Base-by-base conservation (phyloP, 768 basidiomycete species). In the Tephrocybe sp. region DNA sequence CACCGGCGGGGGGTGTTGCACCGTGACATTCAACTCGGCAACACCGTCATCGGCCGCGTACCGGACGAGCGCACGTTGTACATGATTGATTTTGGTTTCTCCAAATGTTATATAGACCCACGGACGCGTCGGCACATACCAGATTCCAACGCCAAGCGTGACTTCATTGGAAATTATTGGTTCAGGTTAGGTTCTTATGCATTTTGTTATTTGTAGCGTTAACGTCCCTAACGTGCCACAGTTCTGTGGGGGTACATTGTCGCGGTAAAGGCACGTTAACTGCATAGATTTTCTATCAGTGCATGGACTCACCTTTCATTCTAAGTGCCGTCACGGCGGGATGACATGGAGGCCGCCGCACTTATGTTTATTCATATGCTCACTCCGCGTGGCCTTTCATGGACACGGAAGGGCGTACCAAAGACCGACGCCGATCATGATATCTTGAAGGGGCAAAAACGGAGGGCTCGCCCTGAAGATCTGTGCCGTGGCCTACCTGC, bases 61-160 rank as follows among this genome's bases (percentile, higher is more conserved):
- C 81, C 85, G 0, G 70, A 87, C 55, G 73, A 85, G 12, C 74
- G 74, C 45, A 75, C 68, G 32, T 73, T 91, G 55, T 90, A 89
- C 60, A 86, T 90, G 87, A 91, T 91, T 58, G 89, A 91, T 65
- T 90, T 91, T 62, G 88, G 88, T 12, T 91, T 91, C 65, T 88
- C 88, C 15, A 90, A 90, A 61, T 77, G 77, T 26, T 91, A 87
- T 56, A 81, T 90, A 55, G 86, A 91, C 66, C 76, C 78, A 18
- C 55, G 64, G 40, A 88, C 85, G 3, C 74, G 68, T 37, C 76
- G 78, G n/a, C 88, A 91, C 59, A 87, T 91, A 51, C 80, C 82
- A 15, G 84, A 90, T 50, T 84, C 82, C 58, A 81, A 76, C 46
- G 68, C 68, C 25, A 84, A 83, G 62, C 80, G 86, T 36, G 84